These are phyloP conservation scores for Leccinum huronense DNA, from an alignment of 1,284 basidiomycete species.

Conservation along the genomic window DNA sequence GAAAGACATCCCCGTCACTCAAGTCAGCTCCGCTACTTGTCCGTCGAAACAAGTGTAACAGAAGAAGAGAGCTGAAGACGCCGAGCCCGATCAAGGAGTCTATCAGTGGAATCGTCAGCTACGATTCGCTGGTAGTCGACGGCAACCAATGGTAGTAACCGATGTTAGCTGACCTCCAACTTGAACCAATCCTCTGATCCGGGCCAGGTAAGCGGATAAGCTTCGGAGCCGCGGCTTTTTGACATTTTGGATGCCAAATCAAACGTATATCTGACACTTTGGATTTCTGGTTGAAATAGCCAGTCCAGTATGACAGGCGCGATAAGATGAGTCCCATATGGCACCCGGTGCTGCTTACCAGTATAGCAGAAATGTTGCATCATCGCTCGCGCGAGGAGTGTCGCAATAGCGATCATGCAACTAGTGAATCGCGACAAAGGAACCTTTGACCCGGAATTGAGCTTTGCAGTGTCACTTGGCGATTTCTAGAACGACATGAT, in stretches of 20 bases:
- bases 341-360: background rate
- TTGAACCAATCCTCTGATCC: background rate
- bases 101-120: background rate
- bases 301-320: background rate
- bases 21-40: background rate
- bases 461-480: background rate
- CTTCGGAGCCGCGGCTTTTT: background rate
- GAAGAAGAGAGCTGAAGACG: background rate
- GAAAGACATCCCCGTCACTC: background rate
- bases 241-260: background rate
- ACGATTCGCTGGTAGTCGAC: background rate
- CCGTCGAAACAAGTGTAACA: background rate
- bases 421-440: background rate
- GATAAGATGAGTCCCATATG: constrained; percentile 10
- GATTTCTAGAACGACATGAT: background rate
- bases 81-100: background rate
- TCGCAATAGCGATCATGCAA: background rate
- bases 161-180: background rate
- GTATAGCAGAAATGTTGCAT: background rate
- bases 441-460: background rate
- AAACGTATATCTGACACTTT: constrained; percentile 1
- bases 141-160: background rate
- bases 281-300: background rate
- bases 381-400: background rate
- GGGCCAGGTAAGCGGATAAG: background rate